phyloP scores from a whole-genome alignment of 192 early-diverging fungal genomes.

The Coemansia reversa region DNA sequence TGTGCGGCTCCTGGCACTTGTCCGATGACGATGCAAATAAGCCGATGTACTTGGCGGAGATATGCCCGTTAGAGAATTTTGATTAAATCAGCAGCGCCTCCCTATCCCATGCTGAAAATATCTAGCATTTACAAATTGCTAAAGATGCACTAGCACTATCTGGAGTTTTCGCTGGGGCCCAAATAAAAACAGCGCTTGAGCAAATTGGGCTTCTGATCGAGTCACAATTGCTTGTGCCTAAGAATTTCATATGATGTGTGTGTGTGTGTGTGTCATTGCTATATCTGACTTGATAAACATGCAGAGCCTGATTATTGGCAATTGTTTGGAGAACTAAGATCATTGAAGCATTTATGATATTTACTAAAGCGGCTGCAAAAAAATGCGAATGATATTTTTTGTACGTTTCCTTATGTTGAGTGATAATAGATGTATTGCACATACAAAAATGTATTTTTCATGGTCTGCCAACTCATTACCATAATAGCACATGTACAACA shows the following conservation, averaged over 20 bases:
- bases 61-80: background rate
- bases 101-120: background rate
- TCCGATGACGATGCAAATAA: background rate
- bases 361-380: no score
- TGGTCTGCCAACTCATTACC: background rate
- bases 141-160: background rate
- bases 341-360: no score
- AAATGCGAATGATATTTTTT: no score
- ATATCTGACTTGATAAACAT: no score
- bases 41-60: background rate
- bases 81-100: background rate
- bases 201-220: background rate
- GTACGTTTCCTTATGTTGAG: no score
- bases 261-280: no score
- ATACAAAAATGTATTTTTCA: no score
- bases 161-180: background rate
- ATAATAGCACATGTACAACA: background rate
- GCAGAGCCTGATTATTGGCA: no score
- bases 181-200: background rate
- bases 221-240: no score
- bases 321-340: no score
- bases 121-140: background rate
- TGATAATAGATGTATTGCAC: no score
- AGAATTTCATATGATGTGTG: no score
- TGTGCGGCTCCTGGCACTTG: background rate